phyloP scores from a whole-genome alignment of 192 early-diverging fungal genomes.

The Phlyctochytrium bullatum region DNA sequence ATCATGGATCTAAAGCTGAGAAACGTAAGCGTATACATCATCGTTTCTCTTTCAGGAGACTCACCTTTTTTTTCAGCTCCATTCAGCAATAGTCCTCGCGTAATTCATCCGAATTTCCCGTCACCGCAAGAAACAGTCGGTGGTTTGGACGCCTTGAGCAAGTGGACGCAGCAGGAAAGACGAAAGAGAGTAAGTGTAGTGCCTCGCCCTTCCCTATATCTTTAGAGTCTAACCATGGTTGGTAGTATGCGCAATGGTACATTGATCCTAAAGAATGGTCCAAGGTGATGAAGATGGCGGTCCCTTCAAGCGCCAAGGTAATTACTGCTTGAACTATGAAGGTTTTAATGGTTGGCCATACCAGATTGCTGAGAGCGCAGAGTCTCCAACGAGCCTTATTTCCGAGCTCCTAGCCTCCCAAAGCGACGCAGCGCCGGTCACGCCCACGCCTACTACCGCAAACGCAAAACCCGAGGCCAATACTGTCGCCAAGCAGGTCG shows the following conservation, averaged over 20 bases:
- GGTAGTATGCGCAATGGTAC: constrained; percentile 4
- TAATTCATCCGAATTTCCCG: background rate
- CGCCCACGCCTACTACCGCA: too few species aligned
- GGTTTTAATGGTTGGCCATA: background rate
- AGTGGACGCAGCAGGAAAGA: background rate
- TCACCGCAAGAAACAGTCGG: background rate
- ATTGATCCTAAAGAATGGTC: background rate
- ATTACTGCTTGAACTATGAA: background rate
- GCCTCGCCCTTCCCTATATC: background rate
- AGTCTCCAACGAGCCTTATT: background rate
- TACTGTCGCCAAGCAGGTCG: too few species aligned
- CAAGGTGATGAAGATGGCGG: background rate
- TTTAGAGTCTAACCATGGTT: background rate
- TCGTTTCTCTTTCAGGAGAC: too few species aligned
- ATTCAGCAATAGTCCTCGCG: background rate
- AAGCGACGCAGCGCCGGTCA: too few species aligned
- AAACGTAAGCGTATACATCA: too few species aligned
- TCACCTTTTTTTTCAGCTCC: too few species aligned
- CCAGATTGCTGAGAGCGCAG: background rate
- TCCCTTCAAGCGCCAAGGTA: too few species aligned
- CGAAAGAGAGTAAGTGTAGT: background rate
- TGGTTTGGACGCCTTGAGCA: background rate
- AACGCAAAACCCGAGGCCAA: too few species aligned
- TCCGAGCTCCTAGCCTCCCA: too few species aligned
- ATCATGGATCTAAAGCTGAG: too few species aligned